Percentiles rank a stretch among this genome's conserved stretches.
These are phyloP conservation scores for Cercospora sp. DNA, from an alignment of 2,329 filamentous ascomycete species.

Conservation along the genomic window DNA sequence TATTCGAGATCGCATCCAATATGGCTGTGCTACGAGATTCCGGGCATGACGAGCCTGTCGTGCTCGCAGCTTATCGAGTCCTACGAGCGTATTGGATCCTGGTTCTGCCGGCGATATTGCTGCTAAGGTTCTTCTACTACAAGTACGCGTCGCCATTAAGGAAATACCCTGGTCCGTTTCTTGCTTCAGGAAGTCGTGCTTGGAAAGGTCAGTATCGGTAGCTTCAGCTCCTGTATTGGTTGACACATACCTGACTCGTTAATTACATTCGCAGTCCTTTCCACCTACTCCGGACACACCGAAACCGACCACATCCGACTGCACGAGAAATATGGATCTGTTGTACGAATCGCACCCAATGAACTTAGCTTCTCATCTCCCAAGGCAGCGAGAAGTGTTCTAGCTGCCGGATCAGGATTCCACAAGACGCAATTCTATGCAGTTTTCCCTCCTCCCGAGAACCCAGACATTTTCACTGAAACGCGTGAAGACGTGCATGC, in stretches of 20 bases:
- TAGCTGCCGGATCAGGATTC: conserved; percentile 37
- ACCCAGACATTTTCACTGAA: conserved; percentile 61
- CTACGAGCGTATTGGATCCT: conserved; percentile 28
- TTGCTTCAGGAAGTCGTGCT: conserved; percentile 35
- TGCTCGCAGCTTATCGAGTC: conserved; percentile 22
- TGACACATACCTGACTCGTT: not conserved
- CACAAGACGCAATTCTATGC: conserved; percentile 38
- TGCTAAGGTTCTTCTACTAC: conserved; percentile 36
- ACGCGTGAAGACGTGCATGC: conserved; percentile 57
- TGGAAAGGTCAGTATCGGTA: conserved; percentile 32
- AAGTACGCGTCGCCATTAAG: conserved; percentile 33
- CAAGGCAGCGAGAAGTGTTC: conserved; percentile 35
- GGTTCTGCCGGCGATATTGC: conserved; percentile 27
- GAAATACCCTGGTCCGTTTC: conserved; percentile 34
- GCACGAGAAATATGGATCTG: conserved; percentile 31
- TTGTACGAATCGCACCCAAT: conserved; percentile 37
- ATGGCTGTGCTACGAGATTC: not conserved
- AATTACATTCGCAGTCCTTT: conserved; percentile 22
- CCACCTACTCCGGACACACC: conserved; percentile 30
- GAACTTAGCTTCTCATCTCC: conserved; percentile 37
- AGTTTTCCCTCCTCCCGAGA: conserved; percentile 58
- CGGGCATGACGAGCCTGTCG: conserved; percentile 3
- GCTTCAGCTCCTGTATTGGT: not conserved
- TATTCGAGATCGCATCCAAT: not conserved
- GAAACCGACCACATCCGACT: conserved; percentile 32